Conservation (phyloP, 2,329 filamentous ascomycete species). For the Paecilomyces dactylethromorphus region DNA sequence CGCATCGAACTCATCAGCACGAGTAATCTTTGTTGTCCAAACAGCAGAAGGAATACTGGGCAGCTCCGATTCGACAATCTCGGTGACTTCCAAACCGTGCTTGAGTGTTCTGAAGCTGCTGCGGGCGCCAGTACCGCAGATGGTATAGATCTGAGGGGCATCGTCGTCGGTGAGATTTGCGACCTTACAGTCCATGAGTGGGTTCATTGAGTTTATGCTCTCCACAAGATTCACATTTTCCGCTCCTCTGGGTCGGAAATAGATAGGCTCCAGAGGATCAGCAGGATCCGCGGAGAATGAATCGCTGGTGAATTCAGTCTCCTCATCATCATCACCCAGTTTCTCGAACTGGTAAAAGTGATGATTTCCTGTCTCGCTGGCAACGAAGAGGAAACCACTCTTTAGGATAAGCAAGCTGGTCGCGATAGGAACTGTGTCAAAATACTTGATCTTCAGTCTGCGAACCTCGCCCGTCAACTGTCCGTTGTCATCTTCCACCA, state of each 20-base stretch:
- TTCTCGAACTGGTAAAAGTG: conserved; percentile 97
- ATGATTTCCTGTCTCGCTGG: conserved; percentile 87
- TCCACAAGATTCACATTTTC: conserved; percentile 83
- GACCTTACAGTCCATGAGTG: conserved; percentile 83
- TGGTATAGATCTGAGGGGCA: conserved; percentile 90
- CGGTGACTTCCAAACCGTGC: conserved; percentile 86
- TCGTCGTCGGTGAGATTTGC: conserved; percentile 88
- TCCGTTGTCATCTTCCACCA: conserved; percentile 72
- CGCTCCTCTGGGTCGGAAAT: conserved; percentile 72
- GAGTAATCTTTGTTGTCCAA: conserved; percentile 87
- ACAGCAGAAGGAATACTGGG: conserved; percentile 84
- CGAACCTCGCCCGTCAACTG: conserved; percentile 75
- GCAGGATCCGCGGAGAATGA: conserved; percentile 70
- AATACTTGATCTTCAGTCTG: conserved; percentile 89
- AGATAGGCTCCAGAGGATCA: conserved; percentile 68
- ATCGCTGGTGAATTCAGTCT: conserved; percentile 78
- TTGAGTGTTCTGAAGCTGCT: conserved; percentile 89
- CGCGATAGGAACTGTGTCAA: conserved; percentile 88
- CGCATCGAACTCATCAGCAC: conserved; percentile 77
- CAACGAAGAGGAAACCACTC: conserved; percentile 89
- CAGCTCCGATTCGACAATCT: conserved; percentile 90
- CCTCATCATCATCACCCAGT: conserved; percentile 89
- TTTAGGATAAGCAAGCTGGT: conserved; percentile 87
- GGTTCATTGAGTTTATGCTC: conserved; percentile 81
- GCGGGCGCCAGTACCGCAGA: conserved; percentile 80